Evolutionary conservation across 768 basidiomycete species (phyloP), one percentile per base, ranked within the genome.

Genomic region (Termitomyces sp.): DNA sequence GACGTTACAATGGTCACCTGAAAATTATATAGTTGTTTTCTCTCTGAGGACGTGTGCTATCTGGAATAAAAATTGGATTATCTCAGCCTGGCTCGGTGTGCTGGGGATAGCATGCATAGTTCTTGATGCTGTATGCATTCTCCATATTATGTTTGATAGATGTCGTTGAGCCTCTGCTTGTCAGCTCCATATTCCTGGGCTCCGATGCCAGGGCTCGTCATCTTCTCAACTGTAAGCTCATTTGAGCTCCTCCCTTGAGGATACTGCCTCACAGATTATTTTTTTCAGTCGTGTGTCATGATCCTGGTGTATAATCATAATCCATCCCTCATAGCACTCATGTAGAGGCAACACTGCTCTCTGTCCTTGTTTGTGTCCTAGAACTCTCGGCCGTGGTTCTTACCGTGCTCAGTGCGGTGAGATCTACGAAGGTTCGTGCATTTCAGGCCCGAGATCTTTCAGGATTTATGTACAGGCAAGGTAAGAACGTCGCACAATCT

Each of bases 41-140:
- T 60, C 38, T 21, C 56, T 45, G 23, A 56, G 66, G 34, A 65
- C 65, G 7, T 66, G 63, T 37, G 63, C 52, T 23, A 38, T 67
- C n/a, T 65, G 57, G 53, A 58, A 58, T 21, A 53, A 44, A 25
- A 62, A 31, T 40, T 43, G 53, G 5, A 27, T 54, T 12, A 35
- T 65, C 19, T 49, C 65, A n/a, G 54, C 21, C 3, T 58, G 52
- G 41, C 54, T 67, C 11, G 56, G 54, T 45, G 16, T 27, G 19
- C 31, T 64, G 10, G 65, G 63, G 3, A 19, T 62, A 16, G n/a
- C 19, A 7, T 61, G 54, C 25, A 29, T 63, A 14, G 31, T 61
- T 21, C 45, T 63, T 16, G 60, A 63, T 45, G 35, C 38, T 3
- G 59, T 63, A 45, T 16, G n/a, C n/a, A n/a, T 10, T 6, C 4